Evolutionary conservation across 140 eudicot species (phyloP), one percentile per base, ranked within the genome.

Genomic region (Flaveria floridana): DNA sequence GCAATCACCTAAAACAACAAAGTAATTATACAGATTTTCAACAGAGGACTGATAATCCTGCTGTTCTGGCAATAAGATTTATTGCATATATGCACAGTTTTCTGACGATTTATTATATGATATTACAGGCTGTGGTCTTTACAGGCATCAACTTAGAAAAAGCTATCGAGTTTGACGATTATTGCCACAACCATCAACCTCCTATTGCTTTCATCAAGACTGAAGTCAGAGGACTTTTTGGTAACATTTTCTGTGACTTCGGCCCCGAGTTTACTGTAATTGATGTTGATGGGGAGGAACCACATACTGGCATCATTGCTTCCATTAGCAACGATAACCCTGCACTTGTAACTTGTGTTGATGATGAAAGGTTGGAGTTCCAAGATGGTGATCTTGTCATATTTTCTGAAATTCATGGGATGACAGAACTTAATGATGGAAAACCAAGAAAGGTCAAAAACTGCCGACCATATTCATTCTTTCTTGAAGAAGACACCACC

Each of bases 241-340:
- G 98, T 52, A 87, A 83, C 70, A 85, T 81, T 25, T 92, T 92
- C 64, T 87, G 95, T 65, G 98, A 92, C 81, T 92, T 92, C 42
- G 98, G 98, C 28, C 96, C 98, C 10, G 83, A 85, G 83, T 92
- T 92, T 65, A 89, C 89, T 3, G 96, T 87, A 25, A 11, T 69
- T 47, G 98, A 92, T 85, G 92, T 92, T 23, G 98, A 92, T 52
- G 98, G 98, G 9, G 91, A 92, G 57, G 98, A 92, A 73, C 98
- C 98, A 69, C 96, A 86, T 59, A 79, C 92, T 8, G 98, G 98
- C 39, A 92, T 89, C 42, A 85, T 92, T 59, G 96, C 95, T 78
- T 92, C 98, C 1, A 83, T 92, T 75, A 89, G 96, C 69, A 92
- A 92, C 58, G 98, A 85, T 73, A 92, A 87, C 63, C 96, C 95